phyloP scores from a whole-genome alignment of 2,329 filamentous ascomycete species.

The Calonectria pseudoreteaudii region DNA sequence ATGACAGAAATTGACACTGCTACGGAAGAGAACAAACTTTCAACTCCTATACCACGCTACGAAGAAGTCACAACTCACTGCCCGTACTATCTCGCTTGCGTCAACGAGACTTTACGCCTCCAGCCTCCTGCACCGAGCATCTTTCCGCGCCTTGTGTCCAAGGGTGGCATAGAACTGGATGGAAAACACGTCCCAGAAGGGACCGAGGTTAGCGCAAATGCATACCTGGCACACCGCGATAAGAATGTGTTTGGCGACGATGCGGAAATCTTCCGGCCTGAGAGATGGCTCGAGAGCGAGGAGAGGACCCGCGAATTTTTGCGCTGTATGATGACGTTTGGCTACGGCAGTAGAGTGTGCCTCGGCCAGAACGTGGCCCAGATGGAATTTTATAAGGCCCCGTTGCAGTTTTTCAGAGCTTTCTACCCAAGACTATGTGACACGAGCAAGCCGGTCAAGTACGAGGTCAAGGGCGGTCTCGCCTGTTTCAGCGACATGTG shows the following conservation, averaged over 20 bases:
- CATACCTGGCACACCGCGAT: background rate
- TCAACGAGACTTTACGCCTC: background rate
- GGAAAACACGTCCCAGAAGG: background rate
- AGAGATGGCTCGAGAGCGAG: background rate
- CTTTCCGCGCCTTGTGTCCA: background rate
- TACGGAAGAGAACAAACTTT: background rate
- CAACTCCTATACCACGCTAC: background rate
- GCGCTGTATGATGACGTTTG: slow-evolving; percentile 47
- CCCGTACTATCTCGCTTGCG: background rate
- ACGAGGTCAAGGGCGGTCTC: background rate
- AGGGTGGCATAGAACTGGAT: background rate
- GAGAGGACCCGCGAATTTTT: background rate
- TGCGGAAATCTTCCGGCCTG: background rate
- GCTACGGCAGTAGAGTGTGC: slow-evolving; percentile 55
- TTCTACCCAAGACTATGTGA: slow-evolving; percentile 3
- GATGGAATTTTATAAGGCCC: slow-evolving; percentile 52
- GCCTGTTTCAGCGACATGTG: background rate
- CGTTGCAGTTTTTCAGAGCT: slow-evolving; percentile 26
- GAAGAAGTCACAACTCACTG: background rate
- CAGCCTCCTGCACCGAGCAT: background rate
- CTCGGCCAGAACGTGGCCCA: slow-evolving; percentile 57
- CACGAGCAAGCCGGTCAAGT: background rate
- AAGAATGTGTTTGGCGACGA: background rate
- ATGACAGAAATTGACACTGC: background rate
- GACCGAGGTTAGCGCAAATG: background rate